Percentiles rank a stretch among this genome's conserved stretches.
Evolutionary conservation across 1,139 yeast species (phyloP).

Genomic region (Hyphopichia buzzinii): DNA sequence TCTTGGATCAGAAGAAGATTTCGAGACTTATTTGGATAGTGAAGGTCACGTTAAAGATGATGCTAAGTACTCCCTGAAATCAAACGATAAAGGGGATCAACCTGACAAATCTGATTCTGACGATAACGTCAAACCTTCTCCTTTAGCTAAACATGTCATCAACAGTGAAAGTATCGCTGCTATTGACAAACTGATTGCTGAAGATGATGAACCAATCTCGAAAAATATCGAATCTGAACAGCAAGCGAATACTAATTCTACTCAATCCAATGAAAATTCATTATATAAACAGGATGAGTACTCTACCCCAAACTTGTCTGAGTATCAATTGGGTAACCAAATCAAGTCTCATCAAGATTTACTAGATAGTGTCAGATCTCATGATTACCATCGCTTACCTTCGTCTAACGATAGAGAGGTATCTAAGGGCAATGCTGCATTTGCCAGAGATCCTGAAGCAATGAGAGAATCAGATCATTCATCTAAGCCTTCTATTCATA

Average conservation of each 20-base stretch:
- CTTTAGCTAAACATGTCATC: slow-evolving; percentile 1
- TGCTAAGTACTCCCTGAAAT: slow-evolving; percentile 21
- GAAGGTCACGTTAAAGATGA: slow-evolving; percentile 51
- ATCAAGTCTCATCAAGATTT: slow-evolving; percentile 39
- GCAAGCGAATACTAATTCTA: background rate
- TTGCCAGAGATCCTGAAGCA: background rate
- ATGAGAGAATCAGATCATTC: slow-evolving; percentile 6
- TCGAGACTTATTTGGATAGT: slow-evolving; percentile 50
- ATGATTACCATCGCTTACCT: slow-evolving; percentile 42
- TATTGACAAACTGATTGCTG: background rate
- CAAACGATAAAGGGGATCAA: no score
- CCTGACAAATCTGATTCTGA: background rate
- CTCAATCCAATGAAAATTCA: background rate
- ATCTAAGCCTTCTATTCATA: background rate
- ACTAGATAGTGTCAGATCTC: slow-evolving; percentile 33
- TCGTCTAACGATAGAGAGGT: slow-evolving; percentile 5
- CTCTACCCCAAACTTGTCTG: slow-evolving; percentile 49
- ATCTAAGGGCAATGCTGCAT: slow-evolving; percentile 4
- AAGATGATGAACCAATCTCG: background rate
- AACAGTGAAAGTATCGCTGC: background rate
- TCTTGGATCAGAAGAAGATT: slow-evolving; percentile 54
- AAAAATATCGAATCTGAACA: background rate
- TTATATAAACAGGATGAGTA: slow-evolving; percentile 17
- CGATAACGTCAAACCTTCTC: slow-evolving; percentile 1
- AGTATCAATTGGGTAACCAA: slow-evolving; percentile 44